Evolutionary conservation across 768 basidiomycete genomes (phyloP).

Genomic region (Boletus insuetus): DNA sequence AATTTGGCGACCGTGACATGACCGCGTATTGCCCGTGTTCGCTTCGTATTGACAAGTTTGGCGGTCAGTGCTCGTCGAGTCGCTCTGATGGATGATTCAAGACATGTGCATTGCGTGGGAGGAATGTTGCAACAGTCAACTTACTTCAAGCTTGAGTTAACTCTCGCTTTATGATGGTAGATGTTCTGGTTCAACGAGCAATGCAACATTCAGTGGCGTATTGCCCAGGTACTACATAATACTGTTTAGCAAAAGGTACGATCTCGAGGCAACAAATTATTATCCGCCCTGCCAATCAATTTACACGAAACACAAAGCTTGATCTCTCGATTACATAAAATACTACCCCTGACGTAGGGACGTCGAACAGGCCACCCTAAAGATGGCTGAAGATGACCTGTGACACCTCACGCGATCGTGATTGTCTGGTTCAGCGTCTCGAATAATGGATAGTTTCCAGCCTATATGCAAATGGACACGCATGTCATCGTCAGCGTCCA

Average conservation of each 20-base stretch:
- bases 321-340: no score
- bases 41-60: background rate
- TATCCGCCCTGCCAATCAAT: background rate
- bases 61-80: background rate
- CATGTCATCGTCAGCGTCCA: background rate
- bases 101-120: no score
- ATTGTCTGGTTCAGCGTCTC: slow-evolving; percentile 35
- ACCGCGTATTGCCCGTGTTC: background rate
- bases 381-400: no score
- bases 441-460: slow-evolving; percentile 27
- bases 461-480: slow-evolving; percentile 24
- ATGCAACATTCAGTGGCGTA: background rate
- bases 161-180: background rate
- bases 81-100: no score
- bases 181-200: background rate
- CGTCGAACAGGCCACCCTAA: no score
- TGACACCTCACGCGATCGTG: slow-evolving; percentile 14
- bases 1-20: no score
- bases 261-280: background rate
- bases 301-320: no score
- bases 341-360: no score
- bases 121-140: no score
- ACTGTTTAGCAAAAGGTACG: background rate
- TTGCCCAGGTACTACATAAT: background rate
- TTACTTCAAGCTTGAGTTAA: no score